These are phyloP conservation scores for Gomphus bonarii DNA, from an alignment of 1,284 basidiomycete genomes.

Conservation along the genomic window DNA sequence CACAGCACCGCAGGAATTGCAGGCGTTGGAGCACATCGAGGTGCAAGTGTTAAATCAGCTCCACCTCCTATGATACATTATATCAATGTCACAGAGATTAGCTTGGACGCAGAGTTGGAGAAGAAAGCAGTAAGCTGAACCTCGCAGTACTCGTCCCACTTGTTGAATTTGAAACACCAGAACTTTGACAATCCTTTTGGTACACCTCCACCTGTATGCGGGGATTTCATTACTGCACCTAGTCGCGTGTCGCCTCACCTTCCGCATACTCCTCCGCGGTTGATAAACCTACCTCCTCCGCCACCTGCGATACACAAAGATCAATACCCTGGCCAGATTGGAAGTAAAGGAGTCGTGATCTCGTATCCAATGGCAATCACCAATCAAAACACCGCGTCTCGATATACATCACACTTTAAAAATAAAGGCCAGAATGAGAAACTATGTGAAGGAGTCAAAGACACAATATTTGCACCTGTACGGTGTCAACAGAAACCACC, in stretches of 20 bases:
- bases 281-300: neutral
- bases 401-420: neutral
- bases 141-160: neutral
- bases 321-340: neutral
- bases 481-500: neutral
- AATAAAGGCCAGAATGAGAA: neutral
- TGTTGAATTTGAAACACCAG: neutral
- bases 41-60: neutral
- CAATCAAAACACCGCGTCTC: neutral
- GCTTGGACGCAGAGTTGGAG: neutral
- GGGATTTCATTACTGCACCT: neutral
- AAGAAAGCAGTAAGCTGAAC: neutral
- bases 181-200: constrained; percentile 3
- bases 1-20: neutral
- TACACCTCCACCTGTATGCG: neutral
- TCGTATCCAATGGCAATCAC: neutral
- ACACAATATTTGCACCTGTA: neutral
- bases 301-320: neutral
- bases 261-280: neutral
- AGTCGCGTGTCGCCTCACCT: constrained; percentile 1
- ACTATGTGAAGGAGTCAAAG: neutral
- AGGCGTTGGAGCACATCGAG: neutral
- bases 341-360: neutral
- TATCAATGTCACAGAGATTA: neutral
- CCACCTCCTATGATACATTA: neutral